These are phyloP conservation scores for Euphorbia schlechtendalii DNA, from an alignment of 441 rosid genomes.

Conservation along the genomic window DNA sequence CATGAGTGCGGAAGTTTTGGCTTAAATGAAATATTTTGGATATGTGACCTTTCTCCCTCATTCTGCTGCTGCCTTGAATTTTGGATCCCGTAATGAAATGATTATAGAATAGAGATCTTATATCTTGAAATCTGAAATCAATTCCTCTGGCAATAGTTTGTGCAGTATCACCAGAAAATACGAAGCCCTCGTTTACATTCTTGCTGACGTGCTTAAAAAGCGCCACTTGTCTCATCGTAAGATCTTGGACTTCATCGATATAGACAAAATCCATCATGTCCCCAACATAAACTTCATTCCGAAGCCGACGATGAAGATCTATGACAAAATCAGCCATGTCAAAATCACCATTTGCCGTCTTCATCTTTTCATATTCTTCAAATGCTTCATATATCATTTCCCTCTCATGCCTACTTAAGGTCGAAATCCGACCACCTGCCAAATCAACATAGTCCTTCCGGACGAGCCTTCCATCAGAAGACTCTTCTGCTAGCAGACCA, in stretches of 20 bases:
- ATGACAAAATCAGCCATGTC: slow-evolving; percentile 51
- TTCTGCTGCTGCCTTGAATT: not conserved
- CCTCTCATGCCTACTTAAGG: slow-evolving; percentile 25
- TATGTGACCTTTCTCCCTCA: slow-evolving; percentile 33
- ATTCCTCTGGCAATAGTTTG: too few relatives aligned
- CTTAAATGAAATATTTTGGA: slow-evolving; percentile 36
- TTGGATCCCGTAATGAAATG: too few relatives aligned
- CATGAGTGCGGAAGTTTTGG: slow-evolving; percentile 58
- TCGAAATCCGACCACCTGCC: too few relatives aligned
- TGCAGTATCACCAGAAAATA: slow-evolving; percentile 51
- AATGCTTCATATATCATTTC: slow-evolving; percentile 32
- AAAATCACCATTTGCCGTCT: slow-evolving; percentile 35
- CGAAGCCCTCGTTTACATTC: slow-evolving; percentile 43
- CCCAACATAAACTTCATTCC: slow-evolving; percentile 20
- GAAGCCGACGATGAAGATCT: slow-evolving; percentile 43
- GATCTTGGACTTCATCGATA: slow-evolving; percentile 63
- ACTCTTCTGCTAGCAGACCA: slow-evolving; percentile 25
- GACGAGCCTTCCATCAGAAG: slow-evolving; percentile 24
- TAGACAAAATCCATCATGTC: slow-evolving; percentile 42
- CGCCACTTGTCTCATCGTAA: slow-evolving; percentile 50
- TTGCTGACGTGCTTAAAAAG: slow-evolving; percentile 38
- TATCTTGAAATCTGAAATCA: too few relatives aligned
- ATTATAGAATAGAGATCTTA: too few relatives aligned
- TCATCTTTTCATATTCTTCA: slow-evolving; percentile 44
- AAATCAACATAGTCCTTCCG: not conserved